A percentile compares a stretch with the other conserved stretches of the same genome.
These are phyloP conservation scores for Rhodotorula sp. DNA, from an alignment of 1,284 basidiomycete genomes.

Conservation along the genomic window DNA sequence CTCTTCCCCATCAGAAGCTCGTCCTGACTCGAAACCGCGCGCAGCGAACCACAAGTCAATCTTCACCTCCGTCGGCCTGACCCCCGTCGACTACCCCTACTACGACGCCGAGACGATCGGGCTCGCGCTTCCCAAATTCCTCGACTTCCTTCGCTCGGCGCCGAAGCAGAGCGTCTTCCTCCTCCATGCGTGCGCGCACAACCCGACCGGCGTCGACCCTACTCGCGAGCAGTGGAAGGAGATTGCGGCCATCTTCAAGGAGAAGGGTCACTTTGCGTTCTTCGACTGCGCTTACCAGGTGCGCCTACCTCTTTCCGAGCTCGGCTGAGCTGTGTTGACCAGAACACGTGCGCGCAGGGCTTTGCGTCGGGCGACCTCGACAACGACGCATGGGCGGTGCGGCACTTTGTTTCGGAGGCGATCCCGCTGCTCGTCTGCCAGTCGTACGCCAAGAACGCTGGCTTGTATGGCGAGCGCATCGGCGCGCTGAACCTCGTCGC, in stretches of 20 bases:
- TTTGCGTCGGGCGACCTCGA: conserved; percentile 80
- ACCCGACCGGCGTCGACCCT: conserved; percentile 94
- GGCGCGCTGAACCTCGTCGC: conserved; percentile 77
- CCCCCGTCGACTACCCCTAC: conserved; percentile 80
- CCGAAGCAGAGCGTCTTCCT: conserved; percentile 79
- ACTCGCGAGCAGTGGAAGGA: conserved; percentile 83
- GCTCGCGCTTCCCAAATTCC: conserved; percentile 77
- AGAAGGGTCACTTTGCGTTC: conserved; percentile 82
- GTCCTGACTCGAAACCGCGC: neutral
- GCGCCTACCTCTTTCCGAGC: conserved; percentile 55
- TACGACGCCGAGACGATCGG: conserved; percentile 88
- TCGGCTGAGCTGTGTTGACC: neutral
- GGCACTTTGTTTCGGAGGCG: conserved; percentile 76
- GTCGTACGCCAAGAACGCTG: conserved; percentile 96
- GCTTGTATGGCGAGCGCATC: conserved; percentile 86
- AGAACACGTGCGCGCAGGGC: conserved; percentile 32
- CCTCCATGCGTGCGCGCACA: conserved; percentile 84
- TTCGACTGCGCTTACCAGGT: conserved; percentile 97
- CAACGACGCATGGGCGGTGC: conserved; percentile 90
- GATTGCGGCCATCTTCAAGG: conserved; percentile 72
- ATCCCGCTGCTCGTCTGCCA: conserved; percentile 87
- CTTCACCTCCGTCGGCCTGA: conserved; percentile 78
- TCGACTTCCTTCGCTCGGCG: conserved; percentile 65
- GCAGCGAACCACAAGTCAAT: conserved; percentile 88
- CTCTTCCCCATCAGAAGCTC: neutral